Conservation (phyloP, 129 eudicot species). For the Glebionis coronaria region DNA sequence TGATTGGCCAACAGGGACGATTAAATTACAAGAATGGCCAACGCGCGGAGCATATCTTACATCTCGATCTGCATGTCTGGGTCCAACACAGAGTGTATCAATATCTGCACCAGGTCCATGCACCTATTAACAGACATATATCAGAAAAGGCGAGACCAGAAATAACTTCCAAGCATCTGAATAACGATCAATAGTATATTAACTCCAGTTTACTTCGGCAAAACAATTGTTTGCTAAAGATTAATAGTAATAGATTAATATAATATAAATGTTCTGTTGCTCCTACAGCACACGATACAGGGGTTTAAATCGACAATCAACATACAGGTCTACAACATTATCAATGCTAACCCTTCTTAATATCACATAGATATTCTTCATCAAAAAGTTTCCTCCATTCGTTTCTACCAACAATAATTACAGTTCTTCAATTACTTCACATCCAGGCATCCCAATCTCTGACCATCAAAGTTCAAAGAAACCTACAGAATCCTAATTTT, state of each 20-base stretch:
- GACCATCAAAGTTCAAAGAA: too few species aligned
- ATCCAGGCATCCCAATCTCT: too few species aligned
- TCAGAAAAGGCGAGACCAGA: conserved; percentile 8
- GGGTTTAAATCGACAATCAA: too few species aligned
- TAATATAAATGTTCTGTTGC: too few species aligned
- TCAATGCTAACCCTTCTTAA: too few species aligned
- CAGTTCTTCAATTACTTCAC: too few species aligned
- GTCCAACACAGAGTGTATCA: conserved; percentile 95
- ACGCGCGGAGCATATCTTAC: conserved; percentile 32
- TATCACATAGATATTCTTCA: too few species aligned
- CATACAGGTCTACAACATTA: too few species aligned
- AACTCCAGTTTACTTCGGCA: not conserved
- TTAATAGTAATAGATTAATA: not conserved
- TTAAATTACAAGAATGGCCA: not conserved
- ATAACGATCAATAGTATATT: not conserved
- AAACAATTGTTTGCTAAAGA: not conserved
- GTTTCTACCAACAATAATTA: too few species aligned
- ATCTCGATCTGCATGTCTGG: conserved; percentile 76
- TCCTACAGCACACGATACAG: too few species aligned
- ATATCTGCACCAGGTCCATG: conserved; percentile 99
- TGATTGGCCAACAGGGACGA: not conserved
- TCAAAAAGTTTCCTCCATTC: too few species aligned
- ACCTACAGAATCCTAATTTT: too few species aligned
- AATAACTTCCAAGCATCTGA: conserved; percentile 15
- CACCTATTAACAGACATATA: conserved; percentile 42